Conservation (phyloP, 257 asterid species). For the Solanum clarkiae region DNA sequence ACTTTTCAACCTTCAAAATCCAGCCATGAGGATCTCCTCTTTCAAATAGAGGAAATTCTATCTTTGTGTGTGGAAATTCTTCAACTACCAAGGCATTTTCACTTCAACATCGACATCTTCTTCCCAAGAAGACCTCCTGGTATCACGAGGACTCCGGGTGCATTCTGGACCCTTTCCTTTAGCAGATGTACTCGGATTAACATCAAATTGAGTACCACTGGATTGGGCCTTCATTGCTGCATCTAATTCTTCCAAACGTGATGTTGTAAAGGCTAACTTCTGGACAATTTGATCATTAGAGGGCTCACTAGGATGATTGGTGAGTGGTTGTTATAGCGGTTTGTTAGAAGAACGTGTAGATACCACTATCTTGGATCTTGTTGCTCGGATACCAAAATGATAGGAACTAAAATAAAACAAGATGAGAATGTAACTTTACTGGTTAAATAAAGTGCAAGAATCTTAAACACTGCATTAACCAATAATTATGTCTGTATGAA, state of each 20-base stretch:
- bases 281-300: not conserved
- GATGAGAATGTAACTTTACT: no score
- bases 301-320: not conserved
- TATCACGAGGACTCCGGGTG: no score
- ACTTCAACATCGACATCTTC: no score
- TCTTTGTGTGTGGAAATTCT: no score
- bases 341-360: not conserved
- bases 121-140: no score
- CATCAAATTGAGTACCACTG: not conserved
- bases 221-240: not conserved
- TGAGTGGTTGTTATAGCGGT: not conserved
- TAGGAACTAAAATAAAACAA: no score
- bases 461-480: no score
- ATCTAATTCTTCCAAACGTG: not conserved
- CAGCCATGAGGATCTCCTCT: no score
- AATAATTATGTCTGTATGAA: no score
- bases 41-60: no score
- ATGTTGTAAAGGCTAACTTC: not conserved
- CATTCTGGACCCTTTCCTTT: not conserved
- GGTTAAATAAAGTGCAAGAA: no score
- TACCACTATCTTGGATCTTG: not conserved
- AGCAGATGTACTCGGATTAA: not conserved
- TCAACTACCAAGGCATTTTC: no score
- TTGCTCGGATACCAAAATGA: not conserved
- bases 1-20: not conserved